These are phyloP conservation scores for Malassezia sympodialis DNA, from an alignment of 1,284 basidiomycete genomes.

Conservation along the genomic window DNA sequence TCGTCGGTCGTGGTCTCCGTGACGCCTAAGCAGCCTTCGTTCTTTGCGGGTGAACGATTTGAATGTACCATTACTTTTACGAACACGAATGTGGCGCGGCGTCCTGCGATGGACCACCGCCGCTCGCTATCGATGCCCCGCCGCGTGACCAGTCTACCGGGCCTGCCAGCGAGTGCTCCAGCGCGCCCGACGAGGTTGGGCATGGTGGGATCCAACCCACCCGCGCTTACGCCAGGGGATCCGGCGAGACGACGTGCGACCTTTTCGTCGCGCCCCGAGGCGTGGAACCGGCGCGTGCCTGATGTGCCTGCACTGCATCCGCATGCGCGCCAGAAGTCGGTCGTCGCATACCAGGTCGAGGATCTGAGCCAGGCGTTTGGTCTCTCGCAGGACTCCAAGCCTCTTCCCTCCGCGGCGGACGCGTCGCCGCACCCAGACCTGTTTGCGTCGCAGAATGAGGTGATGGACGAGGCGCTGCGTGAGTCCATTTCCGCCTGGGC, in stretches of 20 bases:
- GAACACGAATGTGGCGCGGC: constrained; percentile 57
- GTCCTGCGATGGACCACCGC: background rate
- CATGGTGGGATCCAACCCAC: background rate
- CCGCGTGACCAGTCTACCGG: background rate
- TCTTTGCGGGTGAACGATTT: constrained; percentile 83
- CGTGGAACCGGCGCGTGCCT: background rate
- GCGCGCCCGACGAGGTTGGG: background rate
- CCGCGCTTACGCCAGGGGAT: background rate
- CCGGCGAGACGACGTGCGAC: background rate
- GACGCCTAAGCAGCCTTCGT: constrained; percentile 70
- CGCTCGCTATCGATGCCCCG: background rate
- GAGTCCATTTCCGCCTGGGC: constrained; percentile 42
- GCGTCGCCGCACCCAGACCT: constrained; percentile 10
- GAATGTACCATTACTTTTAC: constrained; percentile 74
- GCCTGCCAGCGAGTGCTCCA: background rate
- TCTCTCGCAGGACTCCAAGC: constrained; percentile 19
- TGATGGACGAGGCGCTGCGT: constrained; percentile 48
- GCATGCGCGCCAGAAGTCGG: constrained; percentile 40
- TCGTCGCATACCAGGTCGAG: constrained; percentile 35
- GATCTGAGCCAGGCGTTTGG: constrained; percentile 40
- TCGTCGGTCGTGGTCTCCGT: constrained; percentile 50
- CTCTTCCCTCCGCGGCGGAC: background rate
- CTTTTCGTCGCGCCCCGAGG: constrained; percentile 9
- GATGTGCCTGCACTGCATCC: constrained; percentile 20
- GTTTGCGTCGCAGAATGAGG: constrained; percentile 41